Evolutionary conservation across 495 filamentous ascomycete species (phyloP), one percentile per base, ranked within the genome.

Genomic region (Symbiotaphrina buchneri): DNA sequence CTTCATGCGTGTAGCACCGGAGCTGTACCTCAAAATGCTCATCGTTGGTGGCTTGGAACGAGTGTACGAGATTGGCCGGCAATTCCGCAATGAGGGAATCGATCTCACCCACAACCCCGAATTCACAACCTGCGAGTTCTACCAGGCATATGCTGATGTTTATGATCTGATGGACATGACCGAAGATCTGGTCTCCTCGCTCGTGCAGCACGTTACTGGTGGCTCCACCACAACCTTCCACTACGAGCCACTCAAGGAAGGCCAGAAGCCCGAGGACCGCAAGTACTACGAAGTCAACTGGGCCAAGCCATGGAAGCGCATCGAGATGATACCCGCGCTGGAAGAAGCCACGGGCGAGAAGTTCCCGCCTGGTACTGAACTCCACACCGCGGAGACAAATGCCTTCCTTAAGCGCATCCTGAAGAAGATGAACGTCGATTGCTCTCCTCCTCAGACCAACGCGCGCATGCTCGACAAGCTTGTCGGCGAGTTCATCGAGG

Each of bases 21-120:
- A 99, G 47, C 56, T 99, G 18, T 91, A 85, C 53, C 69, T 99
- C 38, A 99, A 99, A 68, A 74, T 81, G 62, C 63, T 99, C 28
- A 74, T 95, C 16, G 83, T 95, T 11, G 87, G 87, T 46, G 87
- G 87, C 28, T 58, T 94, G 3, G 75, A 93, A 52, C 65, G 73
- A 40, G 84, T 95, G 6, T 95, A 87, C 51, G 87, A 99, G 45
- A 63, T 95, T 31, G 87, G 90, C 13, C 68, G 76, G 2, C 73
- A 80, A 38, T 93, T 95, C 64, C 61, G 87, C 36, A 99, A 95
- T 42, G 87, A 99, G 50, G 83, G 80, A 32, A 78, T 90, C 43
- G 87, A 99, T 54, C 59, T 90, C 31, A 94, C 87, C 10, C 90
- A 99, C 61, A 99, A 99, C 56, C 87, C 87, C 2, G 87, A 99